These are phyloP conservation scores for Yamadazyma sp. DNA, from an alignment of 1,139 yeast genomes.

Conservation along the genomic window DNA sequence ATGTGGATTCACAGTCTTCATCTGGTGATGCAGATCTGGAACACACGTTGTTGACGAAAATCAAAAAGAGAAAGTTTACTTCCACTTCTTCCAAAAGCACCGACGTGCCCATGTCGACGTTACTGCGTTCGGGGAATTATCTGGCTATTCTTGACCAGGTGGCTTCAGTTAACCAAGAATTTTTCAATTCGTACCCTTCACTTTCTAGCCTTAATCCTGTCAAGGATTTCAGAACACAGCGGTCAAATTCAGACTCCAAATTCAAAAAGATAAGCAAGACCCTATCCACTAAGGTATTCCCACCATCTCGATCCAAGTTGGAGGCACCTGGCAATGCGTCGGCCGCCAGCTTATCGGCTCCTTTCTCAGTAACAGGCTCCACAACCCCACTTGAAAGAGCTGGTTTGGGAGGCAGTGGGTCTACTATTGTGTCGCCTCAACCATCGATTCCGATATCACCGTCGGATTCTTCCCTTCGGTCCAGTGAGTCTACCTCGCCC, in stretches of 20 bases:
- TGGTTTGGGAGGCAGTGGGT: no score
- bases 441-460: slow-evolving; percentile 10
- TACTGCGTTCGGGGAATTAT: slow-evolving; percentile 14
- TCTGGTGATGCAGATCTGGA: not conserved
- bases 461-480: slow-evolving; percentile 7
- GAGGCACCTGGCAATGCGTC: not conserved
- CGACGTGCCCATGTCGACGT: slow-evolving; percentile 13
- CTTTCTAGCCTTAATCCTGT: not conserved
- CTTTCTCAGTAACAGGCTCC: not conserved
- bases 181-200: slow-evolving; percentile 2
- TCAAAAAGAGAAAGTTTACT: not conserved
- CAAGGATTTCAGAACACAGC: not conserved
- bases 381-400: no score
- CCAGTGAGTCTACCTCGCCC: slow-evolving; percentile 16
- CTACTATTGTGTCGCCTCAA: slow-evolving; percentile 5
- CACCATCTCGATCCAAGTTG: not conserved
- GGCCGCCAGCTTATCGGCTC: not conserved
- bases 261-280: slow-evolving; percentile 14
- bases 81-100: not conserved
- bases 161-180: slow-evolving; percentile 10
- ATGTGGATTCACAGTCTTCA: not conserved
- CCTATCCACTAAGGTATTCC: slow-evolving; percentile 12
- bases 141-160: slow-evolving; percentile 14
- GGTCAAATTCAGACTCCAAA: slow-evolving; percentile 9
- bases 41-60: not conserved